Percentiles rank a stretch among this genome's conserved stretches.
These are phyloP conservation scores for Ophiosphaerella herpotricha DNA, from an alignment of 2,329 filamentous ascomycete genomes.

Conservation along the genomic window DNA sequence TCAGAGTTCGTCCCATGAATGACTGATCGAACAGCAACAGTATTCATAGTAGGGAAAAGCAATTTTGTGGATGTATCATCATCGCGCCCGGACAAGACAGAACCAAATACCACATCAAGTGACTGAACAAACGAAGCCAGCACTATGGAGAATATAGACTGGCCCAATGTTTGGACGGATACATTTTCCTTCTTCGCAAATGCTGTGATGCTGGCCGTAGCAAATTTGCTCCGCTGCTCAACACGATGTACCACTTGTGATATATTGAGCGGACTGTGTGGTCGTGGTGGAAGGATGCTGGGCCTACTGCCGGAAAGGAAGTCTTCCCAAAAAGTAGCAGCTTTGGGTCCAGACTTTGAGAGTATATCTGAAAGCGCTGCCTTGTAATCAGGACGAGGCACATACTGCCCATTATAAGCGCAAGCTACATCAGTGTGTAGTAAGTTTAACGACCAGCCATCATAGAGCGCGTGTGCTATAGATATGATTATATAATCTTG, in stretches of 20 bases:
- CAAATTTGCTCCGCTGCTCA: slow-evolving; percentile 54
- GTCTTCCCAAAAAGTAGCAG: slow-evolving; percentile 71
- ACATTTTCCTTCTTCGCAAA: slow-evolving; percentile 71
- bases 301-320: slow-evolving; percentile 61
- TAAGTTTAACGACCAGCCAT: slow-evolving; percentile 80
- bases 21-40: slow-evolving; percentile 73
- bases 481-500: slow-evolving; percentile 64
- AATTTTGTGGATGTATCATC: slow-evolving; percentile 68
- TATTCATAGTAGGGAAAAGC: slow-evolving; percentile 92
- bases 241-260: slow-evolving; percentile 46
- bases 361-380: slow-evolving; percentile 61
- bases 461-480: slow-evolving; percentile 85
- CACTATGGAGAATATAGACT: slow-evolving; percentile 75
- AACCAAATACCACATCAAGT: slow-evolving; percentile 80
- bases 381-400: slow-evolving; percentile 55
- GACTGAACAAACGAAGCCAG: slow-evolving; percentile 66
- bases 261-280: background rate
- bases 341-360: slow-evolving; percentile 52
- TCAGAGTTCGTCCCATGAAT: slow-evolving; percentile 69
- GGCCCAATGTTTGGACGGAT: slow-evolving; percentile 76
- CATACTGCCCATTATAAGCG: slow-evolving; percentile 61
- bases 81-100: slow-evolving; percentile 84
- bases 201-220: slow-evolving; percentile 49
- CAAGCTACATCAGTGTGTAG: slow-evolving; percentile 71
- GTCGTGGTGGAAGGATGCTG: slow-evolving; percentile 45